Conservation (phyloP, 768 basidiomycete genomes). For the Serendipita sp. region DNA sequence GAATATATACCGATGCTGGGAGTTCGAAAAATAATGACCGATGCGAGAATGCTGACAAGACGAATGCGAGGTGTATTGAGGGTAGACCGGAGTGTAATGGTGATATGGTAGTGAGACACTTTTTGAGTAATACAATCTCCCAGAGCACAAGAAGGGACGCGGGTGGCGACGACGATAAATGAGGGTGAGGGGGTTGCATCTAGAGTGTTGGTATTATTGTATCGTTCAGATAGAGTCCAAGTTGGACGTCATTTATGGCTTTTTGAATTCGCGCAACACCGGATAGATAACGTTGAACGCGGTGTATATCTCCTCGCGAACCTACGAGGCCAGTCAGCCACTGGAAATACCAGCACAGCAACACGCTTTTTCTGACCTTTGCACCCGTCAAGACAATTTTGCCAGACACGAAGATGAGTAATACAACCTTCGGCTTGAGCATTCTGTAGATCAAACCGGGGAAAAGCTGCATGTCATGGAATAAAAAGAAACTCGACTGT, state of each 20-base stretch:
- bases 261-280: constrained; percentile 88
- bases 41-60: no score
- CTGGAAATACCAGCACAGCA: constrained; percentile 19
- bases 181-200: background rate
- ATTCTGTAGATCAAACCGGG: constrained; percentile 98
- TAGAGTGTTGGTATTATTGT: no score
- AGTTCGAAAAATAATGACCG: no score
- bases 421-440: constrained; percentile 98
- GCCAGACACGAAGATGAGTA: constrained; percentile 96
- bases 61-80: no score
- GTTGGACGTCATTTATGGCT: constrained; percentile 28
- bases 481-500: constrained; percentile 8
- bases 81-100: background rate
- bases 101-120: background rate
- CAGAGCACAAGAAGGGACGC: no score
- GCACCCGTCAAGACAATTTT: constrained; percentile 99
- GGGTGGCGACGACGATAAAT: background rate
- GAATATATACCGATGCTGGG: no score
- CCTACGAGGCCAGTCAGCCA: constrained; percentile 41
- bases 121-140: no score
- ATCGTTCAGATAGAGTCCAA: background rate
- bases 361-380: constrained; percentile 48
- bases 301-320: constrained; percentile 97
- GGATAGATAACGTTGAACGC: constrained; percentile 99
- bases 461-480: constrained; percentile 52